Percentiles rank a stretch among this genome's conserved stretches.
phyloP scores from a whole-genome alignment of 1,284 basidiomycete genomes.

The Grifola frondosa region DNA sequence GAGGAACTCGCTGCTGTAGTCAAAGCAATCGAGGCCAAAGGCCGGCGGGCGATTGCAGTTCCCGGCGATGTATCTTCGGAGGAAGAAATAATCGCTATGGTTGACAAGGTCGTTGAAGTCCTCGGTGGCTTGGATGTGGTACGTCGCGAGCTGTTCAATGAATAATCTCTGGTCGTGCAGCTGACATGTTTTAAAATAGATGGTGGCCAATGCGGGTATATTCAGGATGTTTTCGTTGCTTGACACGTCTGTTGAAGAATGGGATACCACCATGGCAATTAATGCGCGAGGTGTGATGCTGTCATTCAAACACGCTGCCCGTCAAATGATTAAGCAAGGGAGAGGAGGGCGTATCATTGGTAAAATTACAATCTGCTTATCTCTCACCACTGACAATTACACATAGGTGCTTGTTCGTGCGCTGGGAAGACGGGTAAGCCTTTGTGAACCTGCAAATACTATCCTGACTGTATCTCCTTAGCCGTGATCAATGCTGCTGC shows the following conservation, averaged over 20 bases:
- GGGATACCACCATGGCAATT: slow-evolving; percentile 24
- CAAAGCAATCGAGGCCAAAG: slow-evolving; percentile 31
- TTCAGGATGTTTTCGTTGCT: slow-evolving; percentile 12
- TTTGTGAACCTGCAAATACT: not conserved
- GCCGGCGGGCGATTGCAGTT: slow-evolving; percentile 30
- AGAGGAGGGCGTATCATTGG: slow-evolving; percentile 33
- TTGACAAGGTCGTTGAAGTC: slow-evolving; percentile 27
- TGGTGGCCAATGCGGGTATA: slow-evolving; percentile 31
- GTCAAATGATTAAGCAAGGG: slow-evolving; percentile 28
- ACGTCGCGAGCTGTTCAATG: not conserved
- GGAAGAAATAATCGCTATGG: slow-evolving; percentile 36
- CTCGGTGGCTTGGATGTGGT: slow-evolving; percentile 30
- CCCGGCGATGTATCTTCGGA: slow-evolving; percentile 38
- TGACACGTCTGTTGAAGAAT: slow-evolving; percentile 18
- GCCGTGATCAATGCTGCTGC: slow-evolving; percentile 13
- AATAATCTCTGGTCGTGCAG: not conserved
- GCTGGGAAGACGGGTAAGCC: slow-evolving; percentile 21
- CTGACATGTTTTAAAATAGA: slow-evolving; percentile 28
- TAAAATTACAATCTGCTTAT: slow-evolving; percentile 4
- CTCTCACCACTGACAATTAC: not conserved
- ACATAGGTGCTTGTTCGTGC: slow-evolving; percentile 23
- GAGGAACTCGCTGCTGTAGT: slow-evolving; percentile 29
- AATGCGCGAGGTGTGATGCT: slow-evolving; percentile 32
- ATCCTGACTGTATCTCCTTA: slow-evolving; percentile 1
- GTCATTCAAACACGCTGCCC: slow-evolving; percentile 33